Evolutionary conservation across 106 monocot genomes (phyloP).

Genomic region (Apostasia shenzhenica): DNA sequence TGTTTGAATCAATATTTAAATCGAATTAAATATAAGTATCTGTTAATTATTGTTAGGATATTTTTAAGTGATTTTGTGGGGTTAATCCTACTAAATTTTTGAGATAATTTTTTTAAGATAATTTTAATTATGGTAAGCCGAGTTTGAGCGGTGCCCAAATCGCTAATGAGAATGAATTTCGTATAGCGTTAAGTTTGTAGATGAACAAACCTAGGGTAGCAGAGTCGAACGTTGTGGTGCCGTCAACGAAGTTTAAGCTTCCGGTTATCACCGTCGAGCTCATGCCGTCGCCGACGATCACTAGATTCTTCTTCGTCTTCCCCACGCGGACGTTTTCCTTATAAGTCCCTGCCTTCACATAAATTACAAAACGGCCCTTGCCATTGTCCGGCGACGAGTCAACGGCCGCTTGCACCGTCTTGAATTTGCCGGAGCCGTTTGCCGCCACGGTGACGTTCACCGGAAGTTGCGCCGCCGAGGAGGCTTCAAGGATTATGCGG

Average conservation of each 20-base stretch:
- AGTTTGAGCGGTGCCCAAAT: no score
- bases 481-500: conserved; percentile 13
- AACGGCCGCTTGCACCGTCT: conserved; percentile 25
- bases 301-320: conserved; percentile 27
- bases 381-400: conserved; percentile 7
- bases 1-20: no score
- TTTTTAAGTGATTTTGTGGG: no score
- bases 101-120: no score
- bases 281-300: conserved; percentile 31
- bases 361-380: conserved; percentile 14
- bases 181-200: no score
- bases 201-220: conserved; percentile 30
- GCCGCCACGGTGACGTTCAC: conserved; percentile 18
- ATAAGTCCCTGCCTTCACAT: conserved; percentile 27
- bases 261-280: conserved; percentile 27
- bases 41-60: no score
- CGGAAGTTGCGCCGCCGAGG: background rate
- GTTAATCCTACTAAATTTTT: no score
- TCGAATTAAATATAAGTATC: no score
- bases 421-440: conserved; percentile 25
- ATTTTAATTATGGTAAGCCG: no score
- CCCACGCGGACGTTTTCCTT: conserved; percentile 26
- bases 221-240: conserved; percentile 21
- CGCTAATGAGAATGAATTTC: no score
- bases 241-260: conserved; percentile 23